Percentiles rank a stretch among this genome's conserved stretches.
phyloP scores from a whole-genome alignment of 139 green algal species.

The Haematococcus lacustris region DNA sequence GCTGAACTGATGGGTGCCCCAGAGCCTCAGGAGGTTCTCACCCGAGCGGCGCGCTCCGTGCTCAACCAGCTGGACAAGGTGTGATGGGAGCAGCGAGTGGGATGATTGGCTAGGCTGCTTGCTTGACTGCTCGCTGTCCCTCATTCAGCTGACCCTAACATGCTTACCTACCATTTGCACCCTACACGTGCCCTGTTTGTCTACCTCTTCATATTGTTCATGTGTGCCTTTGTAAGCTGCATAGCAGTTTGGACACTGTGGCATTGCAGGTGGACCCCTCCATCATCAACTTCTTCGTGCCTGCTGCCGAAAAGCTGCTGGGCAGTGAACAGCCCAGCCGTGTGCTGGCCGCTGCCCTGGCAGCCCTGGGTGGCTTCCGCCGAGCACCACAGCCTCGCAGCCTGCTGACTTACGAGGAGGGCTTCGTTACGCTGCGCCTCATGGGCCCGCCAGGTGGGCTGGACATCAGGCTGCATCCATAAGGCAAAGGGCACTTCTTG shows the following conservation, averaged over 20 bases:
- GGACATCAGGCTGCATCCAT: background rate
- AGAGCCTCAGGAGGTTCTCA: slow-evolving; percentile 42
- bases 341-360: slow-evolving; percentile 77
- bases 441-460: slow-evolving; percentile 25
- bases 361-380: slow-evolving; percentile 78
- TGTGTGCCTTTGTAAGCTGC: too few species aligned
- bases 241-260: too few species aligned
- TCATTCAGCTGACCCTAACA: too few species aligned
- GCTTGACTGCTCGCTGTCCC: too few species aligned
- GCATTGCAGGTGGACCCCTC: slow-evolving; percentile 56
- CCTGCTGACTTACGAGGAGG: slow-evolving; percentile 71
- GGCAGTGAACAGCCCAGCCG: slow-evolving; percentile 38
- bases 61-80: slow-evolving; percentile 59
- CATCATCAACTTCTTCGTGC: slow-evolving; percentile 77
- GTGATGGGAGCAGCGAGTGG: too few species aligned
- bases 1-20: slow-evolving; percentile 37
- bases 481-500: background rate
- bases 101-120: too few species aligned
- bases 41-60: slow-evolving; percentile 34
- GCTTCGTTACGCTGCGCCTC: slow-evolving; percentile 57
- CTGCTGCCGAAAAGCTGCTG: slow-evolving; percentile 69
- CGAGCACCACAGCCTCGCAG: slow-evolving; percentile 46
- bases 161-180: too few species aligned
- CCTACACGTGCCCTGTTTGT: too few species aligned
- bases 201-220: too few species aligned